Evolutionary conservation across 306 rosid genomes (phyloP).

Genomic region (Lablab purpureus): DNA sequence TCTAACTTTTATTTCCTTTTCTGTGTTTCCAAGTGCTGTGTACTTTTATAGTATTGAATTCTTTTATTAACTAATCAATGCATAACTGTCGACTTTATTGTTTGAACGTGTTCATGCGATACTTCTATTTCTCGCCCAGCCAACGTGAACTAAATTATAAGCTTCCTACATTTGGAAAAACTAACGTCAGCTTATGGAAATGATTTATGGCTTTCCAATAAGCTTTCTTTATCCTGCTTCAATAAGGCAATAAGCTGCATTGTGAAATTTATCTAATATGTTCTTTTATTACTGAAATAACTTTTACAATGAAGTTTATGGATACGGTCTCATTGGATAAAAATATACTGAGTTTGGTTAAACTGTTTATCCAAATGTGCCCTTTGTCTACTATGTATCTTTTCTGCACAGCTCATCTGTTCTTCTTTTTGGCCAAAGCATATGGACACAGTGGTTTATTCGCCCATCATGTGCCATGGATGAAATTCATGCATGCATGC

Average conservation of each 20-base stretch:
- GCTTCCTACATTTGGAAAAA: neutral
- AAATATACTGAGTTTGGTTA: neutral
- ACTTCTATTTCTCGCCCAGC: conserved; percentile 15
- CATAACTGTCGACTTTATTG: conserved; percentile 26
- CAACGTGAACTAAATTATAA: conserved; percentile 8
- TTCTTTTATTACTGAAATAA: neutral
- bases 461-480: conserved; percentile 24
- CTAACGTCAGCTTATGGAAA: neutral
- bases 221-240: neutral
- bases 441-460: conserved; percentile 4
- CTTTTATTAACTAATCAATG: conserved; percentile 22
- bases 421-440: conserved; percentile 31
- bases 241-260: neutral
- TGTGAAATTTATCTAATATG: neutral
- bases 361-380: neutral
- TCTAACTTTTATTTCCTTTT: conserved; percentile 19
- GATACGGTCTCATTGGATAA: neutral
- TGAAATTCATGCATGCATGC: neutral
- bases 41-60: neutral
- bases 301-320: neutral
- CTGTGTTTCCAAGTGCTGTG: conserved; percentile 33
- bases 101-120: conserved; percentile 6
- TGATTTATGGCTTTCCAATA: neutral
- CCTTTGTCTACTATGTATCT: conserved; percentile 4
- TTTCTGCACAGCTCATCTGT: neutral